A percentile compares a stretch with the other conserved stretches of the same genome.
Evolutionary conservation across 179 eudicot species (phyloP).

Genomic region (Monotropa hypopitys): DNA sequence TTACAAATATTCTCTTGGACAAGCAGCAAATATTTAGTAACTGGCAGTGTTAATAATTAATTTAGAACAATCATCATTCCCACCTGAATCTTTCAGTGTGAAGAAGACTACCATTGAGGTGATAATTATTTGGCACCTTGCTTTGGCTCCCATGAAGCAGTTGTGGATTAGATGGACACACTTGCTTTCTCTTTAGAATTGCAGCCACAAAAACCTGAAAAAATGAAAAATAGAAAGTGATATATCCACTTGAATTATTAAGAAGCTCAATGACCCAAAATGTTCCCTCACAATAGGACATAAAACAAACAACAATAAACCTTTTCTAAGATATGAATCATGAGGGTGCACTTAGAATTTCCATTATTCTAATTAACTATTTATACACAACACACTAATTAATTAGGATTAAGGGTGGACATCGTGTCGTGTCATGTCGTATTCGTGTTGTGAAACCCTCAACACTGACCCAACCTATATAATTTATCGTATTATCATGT

Average conservation of each 20-base stretch:
- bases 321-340: conserved; percentile 1
- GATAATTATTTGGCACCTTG: conserved; percentile 16
- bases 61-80: too few species aligned
- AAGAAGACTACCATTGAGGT: conserved; percentile 19
- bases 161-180: conserved; percentile 48
- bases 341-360: neutral
- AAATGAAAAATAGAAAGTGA: neutral
- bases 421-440: too few species aligned
- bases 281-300: conserved; percentile 13
- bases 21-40: too few species aligned
- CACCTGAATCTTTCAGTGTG: conserved; percentile 61
- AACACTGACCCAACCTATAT: too few species aligned
- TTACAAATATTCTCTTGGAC: neutral
- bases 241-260: conserved; percentile 5
- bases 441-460: too few species aligned
- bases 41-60: too few species aligned
- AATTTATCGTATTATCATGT: too few species aligned
- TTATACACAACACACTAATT: neutral
- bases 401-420: neutral
- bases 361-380: neutral
- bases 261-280: conserved; percentile 2
- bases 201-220: conserved; percentile 89
- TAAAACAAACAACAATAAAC: neutral
- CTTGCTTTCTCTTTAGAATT: conserved; percentile 57
- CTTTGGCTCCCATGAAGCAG: conserved; percentile 49